Percentiles rank a stretch among this genome's conserved stretches.
phyloP scores from a whole-genome alignment of 805 yeast genomes.

The Candida yuanshanica region DNA sequence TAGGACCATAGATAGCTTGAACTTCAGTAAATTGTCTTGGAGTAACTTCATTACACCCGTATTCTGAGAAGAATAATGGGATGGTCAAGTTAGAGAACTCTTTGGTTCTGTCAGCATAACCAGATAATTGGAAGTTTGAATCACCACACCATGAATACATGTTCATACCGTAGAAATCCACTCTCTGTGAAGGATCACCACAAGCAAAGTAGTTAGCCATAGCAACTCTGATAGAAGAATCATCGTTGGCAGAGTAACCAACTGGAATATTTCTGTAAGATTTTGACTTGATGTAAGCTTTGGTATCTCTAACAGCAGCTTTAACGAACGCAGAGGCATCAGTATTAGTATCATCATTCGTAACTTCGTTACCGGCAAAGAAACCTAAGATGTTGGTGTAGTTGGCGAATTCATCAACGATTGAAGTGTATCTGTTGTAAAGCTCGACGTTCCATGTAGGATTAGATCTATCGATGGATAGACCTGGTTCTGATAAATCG shows the following conservation, averaged over 20 bases:
- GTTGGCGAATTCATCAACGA: constrained; percentile 61
- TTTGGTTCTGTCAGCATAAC: constrained; percentile 59
- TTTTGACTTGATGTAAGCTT: constrained; percentile 54
- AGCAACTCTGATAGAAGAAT: constrained; percentile 54
- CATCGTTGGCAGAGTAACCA: constrained; percentile 81
- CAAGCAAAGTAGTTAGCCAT: constrained; percentile 75
- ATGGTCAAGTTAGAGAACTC: constrained; percentile 61
- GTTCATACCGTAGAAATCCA: constrained; percentile 84
- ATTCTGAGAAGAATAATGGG: constrained; percentile 77
- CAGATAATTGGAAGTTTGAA: constrained; percentile 53
- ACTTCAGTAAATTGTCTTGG: constrained; percentile 77
- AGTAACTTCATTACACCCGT: constrained; percentile 65
- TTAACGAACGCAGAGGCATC: constrained; percentile 77
- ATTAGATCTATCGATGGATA: constrained; percentile 52
- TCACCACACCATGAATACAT: constrained; percentile 88
- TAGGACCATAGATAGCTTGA: constrained; percentile 50
- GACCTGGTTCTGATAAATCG: constrained; percentile 64
- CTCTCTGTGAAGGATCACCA: constrained; percentile 57
- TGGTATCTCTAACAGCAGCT: constrained; percentile 77
- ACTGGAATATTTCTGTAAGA: constrained; percentile 69
- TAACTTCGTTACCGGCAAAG: constrained; percentile 84
- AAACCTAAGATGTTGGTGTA: constrained; percentile 74
- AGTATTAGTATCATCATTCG: constrained; percentile 60
- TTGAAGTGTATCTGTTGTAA: constrained; percentile 61
- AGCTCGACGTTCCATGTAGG: constrained; percentile 64